These are phyloP conservation scores for Aplosporella prunicola DNA, from an alignment of 2,329 filamentous ascomycete species.

Conservation along the genomic window DNA sequence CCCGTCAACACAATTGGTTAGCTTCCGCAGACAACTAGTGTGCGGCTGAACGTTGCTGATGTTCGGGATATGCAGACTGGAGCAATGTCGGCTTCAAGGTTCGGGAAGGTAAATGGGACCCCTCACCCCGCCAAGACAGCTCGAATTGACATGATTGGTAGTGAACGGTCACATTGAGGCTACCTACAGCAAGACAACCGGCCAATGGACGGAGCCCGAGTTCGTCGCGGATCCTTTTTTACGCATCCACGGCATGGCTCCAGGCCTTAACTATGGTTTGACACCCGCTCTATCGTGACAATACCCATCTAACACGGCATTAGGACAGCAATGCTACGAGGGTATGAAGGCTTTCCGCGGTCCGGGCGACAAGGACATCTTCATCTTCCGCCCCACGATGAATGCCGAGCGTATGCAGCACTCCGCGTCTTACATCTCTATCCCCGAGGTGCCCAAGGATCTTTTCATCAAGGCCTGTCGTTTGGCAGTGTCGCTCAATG, in stretches of 20 bases:
- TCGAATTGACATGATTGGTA: constrained; percentile 25
- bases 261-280: constrained; percentile 76
- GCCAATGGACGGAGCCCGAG: constrained; percentile 65
- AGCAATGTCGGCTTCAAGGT: constrained; percentile 85
- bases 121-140: background rate
- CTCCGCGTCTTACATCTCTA: constrained; percentile 72
- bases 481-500: constrained; percentile 78
- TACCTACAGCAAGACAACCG: constrained; percentile 64
- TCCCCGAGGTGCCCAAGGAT: constrained; percentile 68
- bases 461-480: constrained; percentile 69
- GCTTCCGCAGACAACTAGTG: constrained; percentile 12
- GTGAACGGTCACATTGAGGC: constrained; percentile 94
- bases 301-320: constrained; percentile 3
- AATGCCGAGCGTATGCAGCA: constrained; percentile 80
- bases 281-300: background rate
- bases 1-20: constrained; percentile 65
- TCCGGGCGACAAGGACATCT: constrained; percentile 59
- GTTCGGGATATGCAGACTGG: constrained; percentile 57
- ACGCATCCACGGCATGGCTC: constrained; percentile 88
- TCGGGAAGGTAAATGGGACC: constrained; percentile 65
- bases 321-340: constrained; percentile 85
- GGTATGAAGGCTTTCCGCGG: constrained; percentile 93
- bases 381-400: constrained; percentile 77
- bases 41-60: background rate
- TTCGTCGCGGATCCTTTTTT: constrained; percentile 80